phyloP scores from a whole-genome alignment of 208 protist genomes.

The Leishmania arabica region DNA sequence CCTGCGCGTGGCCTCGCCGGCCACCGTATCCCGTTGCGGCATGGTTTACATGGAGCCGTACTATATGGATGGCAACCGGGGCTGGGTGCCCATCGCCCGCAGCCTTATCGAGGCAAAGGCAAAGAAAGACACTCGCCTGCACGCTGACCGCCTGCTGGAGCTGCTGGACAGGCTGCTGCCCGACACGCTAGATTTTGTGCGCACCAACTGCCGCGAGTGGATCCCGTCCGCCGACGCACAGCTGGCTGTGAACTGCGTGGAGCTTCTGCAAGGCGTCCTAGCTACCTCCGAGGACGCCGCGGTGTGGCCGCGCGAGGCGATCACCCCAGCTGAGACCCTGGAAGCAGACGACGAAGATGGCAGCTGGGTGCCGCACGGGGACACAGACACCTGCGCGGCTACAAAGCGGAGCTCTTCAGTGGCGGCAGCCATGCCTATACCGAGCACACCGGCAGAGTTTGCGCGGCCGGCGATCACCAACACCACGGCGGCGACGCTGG shows the following conservation, averaged over 20 bases:
- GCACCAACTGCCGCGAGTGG: constrained; percentile 89
- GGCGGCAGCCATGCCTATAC: constrained; percentile 20
- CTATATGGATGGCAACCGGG: constrained; percentile 89
- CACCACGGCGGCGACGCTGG: constrained; percentile 35
- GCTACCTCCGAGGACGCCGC: constrained; percentile 46
- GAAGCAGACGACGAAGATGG: constrained; percentile 29
- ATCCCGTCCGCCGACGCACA: constrained; percentile 90
- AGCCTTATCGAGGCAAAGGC: constrained; percentile 67
- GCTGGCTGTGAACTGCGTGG: constrained; percentile 89
- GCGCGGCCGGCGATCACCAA: constrained; percentile 58
- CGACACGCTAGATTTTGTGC: constrained; percentile 87
- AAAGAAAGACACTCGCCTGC: constrained; percentile 42
- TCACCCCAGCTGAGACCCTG: constrained; percentile 35
- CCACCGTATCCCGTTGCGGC: constrained; percentile 98
- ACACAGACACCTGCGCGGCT: constrained; percentile 5
- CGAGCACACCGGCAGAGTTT: constrained; percentile 68
- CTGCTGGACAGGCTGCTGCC: constrained; percentile 78
- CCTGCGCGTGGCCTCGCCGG: constrained; percentile 97
- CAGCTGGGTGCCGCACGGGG: constrained; percentile 19
- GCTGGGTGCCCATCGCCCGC: constrained; percentile 85
- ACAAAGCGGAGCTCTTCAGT: constrained; percentile 18
- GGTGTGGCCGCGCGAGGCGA: constrained; percentile 56
- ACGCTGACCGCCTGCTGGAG: constrained; percentile 68
- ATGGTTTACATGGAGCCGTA: constrained; percentile 98
- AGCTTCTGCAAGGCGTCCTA: constrained; percentile 88